Evolutionary conservation across 2,329 filamentous ascomycete species (phyloP), one percentile per base, ranked within the genome.

Genomic region (Ophiocordyceps camponoti-rufipedis): DNA sequence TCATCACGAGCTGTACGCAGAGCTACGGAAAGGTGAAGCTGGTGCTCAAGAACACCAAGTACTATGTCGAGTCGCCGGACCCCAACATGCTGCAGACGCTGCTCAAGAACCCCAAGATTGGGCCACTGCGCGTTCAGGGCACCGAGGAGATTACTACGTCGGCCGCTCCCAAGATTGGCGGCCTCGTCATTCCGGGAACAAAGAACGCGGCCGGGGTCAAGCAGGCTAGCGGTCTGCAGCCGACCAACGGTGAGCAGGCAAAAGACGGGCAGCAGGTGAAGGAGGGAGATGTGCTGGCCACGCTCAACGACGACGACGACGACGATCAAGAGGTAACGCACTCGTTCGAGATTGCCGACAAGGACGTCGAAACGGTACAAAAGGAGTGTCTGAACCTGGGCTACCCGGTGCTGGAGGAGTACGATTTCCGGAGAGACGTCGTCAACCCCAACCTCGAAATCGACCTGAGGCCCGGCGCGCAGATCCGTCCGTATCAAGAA

Each of bases 11-110:
- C 49, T 91, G 86, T 50, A 94, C 87, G 6, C 80, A 85, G 51
- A 91, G 85, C 45, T 96, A 91, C 58, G 91, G 91, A 51, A 96
- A 95, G 63, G 87, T 95, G 46, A 91, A 94, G 61, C 75, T 96
- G 45, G 91, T 96, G 41, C 64, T 96, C 50, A 94, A 94, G 61
- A 84, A 95, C 55, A 96, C 89, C 50, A 84, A 85, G 52, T 95
- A 94, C 62, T 95, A 83, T 54, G 80, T 96, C 49, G 91, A 98
- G 63, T 95, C 85, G 55, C 81, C 84, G 18, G 89, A 96, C 60
- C 82, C 87, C 12, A 72, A 80, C 11, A 84, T 95, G 58, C 70
- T 96, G 47, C 86, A 94, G 61, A 82, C 75, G 56, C 71, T 96
- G n/a, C 70, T 96, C 33, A 80, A 83, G 56, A 89, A 96, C 59